Base-by-base conservation (phyloP, 352 stramenopile species). In the Phytophthora sp. region DNA sequence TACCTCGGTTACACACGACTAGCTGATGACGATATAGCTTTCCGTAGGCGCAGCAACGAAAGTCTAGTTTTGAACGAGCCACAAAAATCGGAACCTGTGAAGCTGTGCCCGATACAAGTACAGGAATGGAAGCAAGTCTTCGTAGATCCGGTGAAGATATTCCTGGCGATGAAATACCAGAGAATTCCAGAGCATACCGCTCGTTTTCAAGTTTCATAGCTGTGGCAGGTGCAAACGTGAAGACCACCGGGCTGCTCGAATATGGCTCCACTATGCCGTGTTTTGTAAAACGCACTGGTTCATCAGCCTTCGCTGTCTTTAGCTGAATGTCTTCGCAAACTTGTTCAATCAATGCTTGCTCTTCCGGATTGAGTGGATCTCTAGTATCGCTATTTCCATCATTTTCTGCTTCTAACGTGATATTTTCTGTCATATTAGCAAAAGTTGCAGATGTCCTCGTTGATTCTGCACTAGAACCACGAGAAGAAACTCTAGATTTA, bases 1-100 rank as follows among this genome's bases (percentile, higher is more conserved):
- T 95, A 10, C 89, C 91, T 12, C 93, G 85, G 52, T 98, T 98
- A 39, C 78, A 82, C 2, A 97, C 50, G 1, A 83, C 34, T 3
- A 97, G 49, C 38, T 94, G 82, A 6, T 86, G 77, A 1, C 91
- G 83, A 60, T 97, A 97, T 4, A 97, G 76, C 39, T 96, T 96
- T 5, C 79, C 84, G 42, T 89, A 89, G 1, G 95, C 82, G 43
- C 86, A 96, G 53, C 92, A 97, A 23, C 74, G 74, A 15, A 98
- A 79, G 61, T 98, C 76, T 2, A 97, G 66, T 8, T 76, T 43
- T 2, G 41, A 30, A 2, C 39, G 24, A 0, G 65, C 44, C 10
- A 79, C 69, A 38, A 79, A 89, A 13, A 89, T 69, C 0, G 77
- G 82, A 4, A 88, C 78, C 27, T 79, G 64, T 0, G 69, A 77